These are phyloP conservation scores for Pythium volutum DNA, from an alignment of 352 stramenopile genomes.

Conservation along the genomic window DNA sequence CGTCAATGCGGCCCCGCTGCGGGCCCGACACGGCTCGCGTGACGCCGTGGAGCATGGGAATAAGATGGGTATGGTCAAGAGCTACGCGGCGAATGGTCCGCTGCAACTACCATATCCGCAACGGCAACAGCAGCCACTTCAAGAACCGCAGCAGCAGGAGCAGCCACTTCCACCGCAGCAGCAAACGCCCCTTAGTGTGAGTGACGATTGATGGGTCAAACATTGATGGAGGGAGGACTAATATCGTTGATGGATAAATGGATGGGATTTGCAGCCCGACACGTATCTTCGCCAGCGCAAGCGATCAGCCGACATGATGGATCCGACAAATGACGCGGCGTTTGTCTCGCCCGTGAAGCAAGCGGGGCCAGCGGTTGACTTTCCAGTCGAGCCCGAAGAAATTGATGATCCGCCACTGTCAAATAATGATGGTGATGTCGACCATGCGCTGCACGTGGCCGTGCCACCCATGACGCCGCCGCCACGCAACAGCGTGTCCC, in stretches of 20 bases:
- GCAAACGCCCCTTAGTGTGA: constrained; percentile 6
- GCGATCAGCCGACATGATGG: constrained; percentile 27
- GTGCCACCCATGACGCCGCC: constrained; percentile 14
- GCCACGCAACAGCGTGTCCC: not conserved
- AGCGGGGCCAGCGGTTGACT: not conserved
- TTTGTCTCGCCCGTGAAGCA: not conserved
- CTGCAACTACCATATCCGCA: not conserved
- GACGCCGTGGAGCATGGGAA: not conserved
- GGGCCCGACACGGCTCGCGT: not conserved
- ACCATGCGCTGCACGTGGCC: not conserved
- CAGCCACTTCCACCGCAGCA: not conserved
- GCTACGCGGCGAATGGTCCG: not conserved
- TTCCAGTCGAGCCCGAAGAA: not conserved
- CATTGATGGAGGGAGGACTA: not conserved
- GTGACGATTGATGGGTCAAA: no score
- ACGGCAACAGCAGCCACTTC: not conserved
- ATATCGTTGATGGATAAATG: not conserved
- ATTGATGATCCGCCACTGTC: constrained; percentile 13
- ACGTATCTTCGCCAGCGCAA: constrained; percentile 21
- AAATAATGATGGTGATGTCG: not conserved
- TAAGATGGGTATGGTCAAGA: not conserved
- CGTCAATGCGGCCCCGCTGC: not conserved
- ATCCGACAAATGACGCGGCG: not conserved
- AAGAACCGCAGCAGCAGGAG: not conserved
- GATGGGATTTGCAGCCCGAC: constrained; percentile 8